Conservation (phyloP, 2,329 filamentous ascomycete species). For the Penicillium sp. region DNA sequence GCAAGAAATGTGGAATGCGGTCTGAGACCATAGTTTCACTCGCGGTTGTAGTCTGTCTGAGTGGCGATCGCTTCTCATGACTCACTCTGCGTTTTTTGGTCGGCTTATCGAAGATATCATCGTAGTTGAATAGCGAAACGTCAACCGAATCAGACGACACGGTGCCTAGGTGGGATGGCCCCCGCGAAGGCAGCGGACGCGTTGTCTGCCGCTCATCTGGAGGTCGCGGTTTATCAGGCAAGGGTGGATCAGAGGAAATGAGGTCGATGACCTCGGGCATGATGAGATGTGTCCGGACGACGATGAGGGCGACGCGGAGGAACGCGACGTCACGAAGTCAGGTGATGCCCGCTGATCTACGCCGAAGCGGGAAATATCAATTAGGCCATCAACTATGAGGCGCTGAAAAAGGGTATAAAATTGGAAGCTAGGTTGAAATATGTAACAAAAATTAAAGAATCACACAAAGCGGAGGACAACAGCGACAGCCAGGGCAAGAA, state of each 20-base stretch:
- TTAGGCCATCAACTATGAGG: background rate
- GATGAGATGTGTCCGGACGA: constrained; percentile 9
- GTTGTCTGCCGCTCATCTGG: constrained; percentile 15
- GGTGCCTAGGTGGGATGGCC: constrained; percentile 14
- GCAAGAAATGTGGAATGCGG: constrained; percentile 24
- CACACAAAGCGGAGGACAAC: constrained; percentile 25
- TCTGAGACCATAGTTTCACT: background rate
- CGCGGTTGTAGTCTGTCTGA: constrained; percentile 3
- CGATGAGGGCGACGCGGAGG: constrained; percentile 22
- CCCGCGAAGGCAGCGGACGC: constrained; percentile 7
- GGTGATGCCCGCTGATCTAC: constrained; percentile 22
- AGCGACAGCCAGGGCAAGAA: constrained; percentile 35
- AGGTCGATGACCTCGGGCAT: constrained; percentile 48
- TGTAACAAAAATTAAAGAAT: too few relatives aligned
- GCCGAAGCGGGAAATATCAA: background rate
- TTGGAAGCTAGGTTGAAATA: background rate
- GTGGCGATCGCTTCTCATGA: constrained; percentile 19
- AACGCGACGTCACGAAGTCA: constrained; percentile 32
- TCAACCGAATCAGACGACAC: constrained; percentile 36
- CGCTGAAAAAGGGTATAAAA: constrained; percentile 20
- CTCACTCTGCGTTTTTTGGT: constrained; percentile 38
- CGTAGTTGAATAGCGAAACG: constrained; percentile 29
- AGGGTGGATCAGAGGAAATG: constrained; percentile 40
- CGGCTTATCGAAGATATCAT: constrained; percentile 31
- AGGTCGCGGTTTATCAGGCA: constrained; percentile 16